Evolutionary conservation across 2,329 filamentous ascomycete species (phyloP).

Genomic region (Botrytis hyacinthi): DNA sequence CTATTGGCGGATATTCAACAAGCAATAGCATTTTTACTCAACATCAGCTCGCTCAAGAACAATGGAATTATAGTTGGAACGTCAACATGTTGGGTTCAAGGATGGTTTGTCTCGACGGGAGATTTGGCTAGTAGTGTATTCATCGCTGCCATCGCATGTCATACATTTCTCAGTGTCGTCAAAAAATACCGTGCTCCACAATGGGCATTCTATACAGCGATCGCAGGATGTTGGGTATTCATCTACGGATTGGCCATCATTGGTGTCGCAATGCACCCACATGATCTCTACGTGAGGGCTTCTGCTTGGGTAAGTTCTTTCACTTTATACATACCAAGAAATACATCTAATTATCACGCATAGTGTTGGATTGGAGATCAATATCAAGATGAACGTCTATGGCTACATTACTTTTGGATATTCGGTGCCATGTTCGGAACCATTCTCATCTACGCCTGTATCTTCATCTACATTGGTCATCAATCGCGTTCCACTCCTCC

Average conservation of each 20-base stretch:
- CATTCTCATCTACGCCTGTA: slow-evolving; percentile 47
- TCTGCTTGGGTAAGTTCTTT: slow-evolving; percentile 55
- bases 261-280: slow-evolving; percentile 40
- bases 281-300: slow-evolving; percentile 60
- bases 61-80: slow-evolving; percentile 55
- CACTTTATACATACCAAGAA: background rate
- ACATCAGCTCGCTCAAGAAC: slow-evolving; percentile 54
- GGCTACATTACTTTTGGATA: slow-evolving; percentile 65
- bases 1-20: slow-evolving; percentile 68
- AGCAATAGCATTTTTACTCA: slow-evolving; percentile 61
- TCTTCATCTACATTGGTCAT: slow-evolving; percentile 33
- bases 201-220: slow-evolving; percentile 48
- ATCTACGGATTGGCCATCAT: slow-evolving; percentile 56
- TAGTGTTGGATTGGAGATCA: slow-evolving; percentile 63
- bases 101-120: slow-evolving; percentile 66
- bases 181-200: slow-evolving; percentile 52
- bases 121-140: slow-evolving; percentile 66
- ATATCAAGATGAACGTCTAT: slow-evolving; percentile 54
- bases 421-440: slow-evolving; percentile 52
- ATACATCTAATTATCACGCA: background rate
- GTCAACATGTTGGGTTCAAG: slow-evolving; percentile 59
- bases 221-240: slow-evolving; percentile 56
- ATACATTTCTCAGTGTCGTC: slow-evolving; percentile 65
- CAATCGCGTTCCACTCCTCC: background rate
- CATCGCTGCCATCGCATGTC: slow-evolving; percentile 62